Conservation (phyloP, 2,329 filamentous ascomycete species). For the Metarhizium guizhouense region DNA sequence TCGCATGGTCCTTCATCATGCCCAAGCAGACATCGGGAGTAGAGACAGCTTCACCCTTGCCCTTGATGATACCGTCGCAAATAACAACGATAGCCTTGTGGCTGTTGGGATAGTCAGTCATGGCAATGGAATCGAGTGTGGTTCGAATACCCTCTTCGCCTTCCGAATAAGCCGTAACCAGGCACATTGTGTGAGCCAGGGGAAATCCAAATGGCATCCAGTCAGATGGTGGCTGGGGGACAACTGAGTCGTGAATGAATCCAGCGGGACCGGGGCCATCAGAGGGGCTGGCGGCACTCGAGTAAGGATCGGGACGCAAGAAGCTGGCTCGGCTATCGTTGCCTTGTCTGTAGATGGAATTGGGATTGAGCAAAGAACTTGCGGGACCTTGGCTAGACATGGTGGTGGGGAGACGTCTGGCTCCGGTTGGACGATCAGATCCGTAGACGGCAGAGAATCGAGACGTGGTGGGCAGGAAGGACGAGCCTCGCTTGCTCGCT, state of each 20-base stretch:
- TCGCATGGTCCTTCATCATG: constrained; percentile 91
- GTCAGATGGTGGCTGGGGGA: constrained; percentile 91
- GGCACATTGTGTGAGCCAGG: constrained; percentile 82
- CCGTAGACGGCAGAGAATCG: constrained; percentile 89
- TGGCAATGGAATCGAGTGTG: constrained; percentile 90
- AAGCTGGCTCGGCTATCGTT: constrained; percentile 59
- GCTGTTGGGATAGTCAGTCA: constrained; percentile 97
- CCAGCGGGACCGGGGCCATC: constrained; percentile 77
- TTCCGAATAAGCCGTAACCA: constrained; percentile 96
- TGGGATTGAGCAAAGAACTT: constrained; percentile 61
- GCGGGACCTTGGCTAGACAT: constrained; percentile 86
- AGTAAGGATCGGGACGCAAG: constrained; percentile 49
- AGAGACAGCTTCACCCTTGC: constrained; percentile 74
- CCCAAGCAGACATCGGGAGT: constrained; percentile 83
- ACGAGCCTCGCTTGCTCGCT: constrained; percentile 69
- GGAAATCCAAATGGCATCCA: constrained; percentile 98
- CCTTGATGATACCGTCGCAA: constrained; percentile 96
- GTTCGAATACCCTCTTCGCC: constrained; percentile 87
- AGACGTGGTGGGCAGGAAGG: constrained; percentile 85
- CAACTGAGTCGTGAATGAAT: constrained; percentile 94
- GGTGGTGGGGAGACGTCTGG: constrained; percentile 62
- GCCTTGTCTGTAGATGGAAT: constrained; percentile 60
- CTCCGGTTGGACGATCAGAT: constrained; percentile 47
- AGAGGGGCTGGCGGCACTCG: constrained; percentile 41
- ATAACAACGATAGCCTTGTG: constrained; percentile 96